These are phyloP conservation scores for Vicia villosa DNA, from an alignment of 306 rosid genomes.

Conservation along the genomic window DNA sequence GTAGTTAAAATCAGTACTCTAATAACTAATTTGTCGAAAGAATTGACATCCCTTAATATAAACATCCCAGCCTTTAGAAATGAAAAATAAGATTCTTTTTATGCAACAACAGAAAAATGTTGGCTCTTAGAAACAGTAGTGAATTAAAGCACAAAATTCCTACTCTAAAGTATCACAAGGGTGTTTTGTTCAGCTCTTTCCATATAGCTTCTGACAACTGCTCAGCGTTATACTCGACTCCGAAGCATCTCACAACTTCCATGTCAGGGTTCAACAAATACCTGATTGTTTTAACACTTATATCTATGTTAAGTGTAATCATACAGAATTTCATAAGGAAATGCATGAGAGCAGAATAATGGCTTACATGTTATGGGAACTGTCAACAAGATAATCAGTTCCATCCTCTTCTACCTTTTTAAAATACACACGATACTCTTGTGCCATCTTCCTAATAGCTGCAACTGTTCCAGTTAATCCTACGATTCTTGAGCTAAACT, in stretches of 20 bases:
- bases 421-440: conserved; percentile 77
- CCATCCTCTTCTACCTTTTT: conserved; percentile 86
- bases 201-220: conserved; percentile 65
- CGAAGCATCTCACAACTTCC: conserved; percentile 86
- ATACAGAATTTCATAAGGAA: not conserved
- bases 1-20: not conserved
- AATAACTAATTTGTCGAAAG: not conserved
- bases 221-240: conserved; percentile 77
- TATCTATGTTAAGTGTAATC: conserved; percentile 32
- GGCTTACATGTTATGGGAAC: conserved; percentile 84
- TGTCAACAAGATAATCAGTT: conserved; percentile 84
- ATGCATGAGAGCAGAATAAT: conserved; percentile 8
- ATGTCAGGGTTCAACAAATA: conserved; percentile 76
- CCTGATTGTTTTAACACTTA: conserved; percentile 54
- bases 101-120: conserved; percentile 10
- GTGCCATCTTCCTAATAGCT: conserved; percentile 91
- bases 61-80: not conserved
- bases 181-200: conserved; percentile 53
- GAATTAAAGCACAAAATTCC: not conserved
- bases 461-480: conserved; percentile 79
- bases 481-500: conserved; percentile 71
- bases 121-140: not conserved
- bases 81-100: conserved; percentile 7
- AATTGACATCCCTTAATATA: not conserved
- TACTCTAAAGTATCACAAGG: conserved; percentile 37